A percentile compares a stretch with the other conserved stretches of the same genome.
phyloP scores from a whole-genome alignment of 2,329 filamentous ascomycete genomes.

The Thelonectria olida region DNA sequence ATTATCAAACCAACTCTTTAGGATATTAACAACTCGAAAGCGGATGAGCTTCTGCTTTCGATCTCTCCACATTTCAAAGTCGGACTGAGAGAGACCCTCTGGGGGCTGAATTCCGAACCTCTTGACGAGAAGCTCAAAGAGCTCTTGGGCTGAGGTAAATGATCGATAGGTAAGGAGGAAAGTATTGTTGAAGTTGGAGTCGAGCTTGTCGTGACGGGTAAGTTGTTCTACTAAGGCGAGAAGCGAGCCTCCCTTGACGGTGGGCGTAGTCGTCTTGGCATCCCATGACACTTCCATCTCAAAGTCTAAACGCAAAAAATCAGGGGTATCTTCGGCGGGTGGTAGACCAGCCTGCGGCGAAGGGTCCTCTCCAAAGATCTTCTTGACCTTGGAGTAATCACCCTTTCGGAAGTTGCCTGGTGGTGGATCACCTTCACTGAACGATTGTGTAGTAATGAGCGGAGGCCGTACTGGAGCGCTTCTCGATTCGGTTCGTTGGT shows the following conservation, averaged over 20 bases:
- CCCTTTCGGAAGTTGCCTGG: slow-evolving; percentile 65
- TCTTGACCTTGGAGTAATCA: slow-evolving; percentile 71
- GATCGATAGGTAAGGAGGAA: slow-evolving; percentile 97
- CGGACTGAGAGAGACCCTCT: slow-evolving; percentile 75
- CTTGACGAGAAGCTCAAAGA: slow-evolving; percentile 92
- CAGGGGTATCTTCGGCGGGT: slow-evolving; percentile 79
- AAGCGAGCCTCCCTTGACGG: slow-evolving; percentile 89
- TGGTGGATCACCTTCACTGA: slow-evolving; percentile 66
- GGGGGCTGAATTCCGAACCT: slow-evolving; percentile 94
- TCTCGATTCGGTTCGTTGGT: slow-evolving; percentile 67
- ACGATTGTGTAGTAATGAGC: slow-evolving; percentile 68
- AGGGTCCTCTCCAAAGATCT: slow-evolving; percentile 73
- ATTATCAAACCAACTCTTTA: slow-evolving; percentile 98
- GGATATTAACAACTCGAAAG: slow-evolving; percentile 95
- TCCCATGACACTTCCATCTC: slow-evolving; percentile 93
- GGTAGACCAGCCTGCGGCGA: slow-evolving; percentile 56
- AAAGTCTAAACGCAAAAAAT: slow-evolving; percentile 85
- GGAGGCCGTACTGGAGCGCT: slow-evolving; percentile 54
- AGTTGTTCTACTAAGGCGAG: slow-evolving; percentile 92
- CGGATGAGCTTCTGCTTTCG: slow-evolving; percentile 96
- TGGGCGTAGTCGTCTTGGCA: slow-evolving; percentile 76
- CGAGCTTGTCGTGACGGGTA: slow-evolving; percentile 93
- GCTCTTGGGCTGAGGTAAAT: slow-evolving; percentile 88
- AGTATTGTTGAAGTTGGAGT: slow-evolving; percentile 96
- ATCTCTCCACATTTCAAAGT: slow-evolving; percentile 90